Percentiles rank a stretch among this genome's conserved stretches.
These are phyloP conservation scores for Noccaea bulbosa DNA, from an alignment of 345 rosid species.

Conservation along the genomic window DNA sequence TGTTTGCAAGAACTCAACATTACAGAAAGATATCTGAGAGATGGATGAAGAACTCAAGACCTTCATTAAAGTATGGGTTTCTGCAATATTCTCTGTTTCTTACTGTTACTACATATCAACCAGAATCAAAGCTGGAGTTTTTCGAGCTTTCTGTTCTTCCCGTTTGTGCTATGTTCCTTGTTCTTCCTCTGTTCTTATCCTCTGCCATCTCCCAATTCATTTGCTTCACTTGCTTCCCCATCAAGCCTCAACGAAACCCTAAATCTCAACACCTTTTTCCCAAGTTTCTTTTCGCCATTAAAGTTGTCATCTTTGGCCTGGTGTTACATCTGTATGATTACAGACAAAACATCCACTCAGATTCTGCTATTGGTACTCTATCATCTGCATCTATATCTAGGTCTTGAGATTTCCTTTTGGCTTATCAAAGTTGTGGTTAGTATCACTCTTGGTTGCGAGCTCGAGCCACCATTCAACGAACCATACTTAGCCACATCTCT, in stretches of 20 bases:
- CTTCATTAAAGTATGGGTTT: constrained; percentile 7
- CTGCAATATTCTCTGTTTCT: not conserved
- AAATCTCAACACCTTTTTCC: constrained; percentile 14
- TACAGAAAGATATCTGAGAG: not conserved
- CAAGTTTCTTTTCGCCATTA: constrained; percentile 36
- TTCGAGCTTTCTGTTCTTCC: constrained; percentile 48
- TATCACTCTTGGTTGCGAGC: constrained; percentile 30
- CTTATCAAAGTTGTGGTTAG: not conserved
- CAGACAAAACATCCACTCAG: constrained; percentile 11
- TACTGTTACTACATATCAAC: constrained; percentile 24
- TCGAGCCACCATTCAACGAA: constrained; percentile 47
- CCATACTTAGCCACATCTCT: constrained; percentile 66
- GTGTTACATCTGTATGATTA: constrained; percentile 20
- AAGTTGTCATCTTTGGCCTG: constrained; percentile 32
- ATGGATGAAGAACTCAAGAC: constrained; percentile 30
- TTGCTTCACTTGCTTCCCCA: constrained; percentile 46
- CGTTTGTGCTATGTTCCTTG: constrained; percentile 44
- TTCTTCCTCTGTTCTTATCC: constrained; percentile 50
- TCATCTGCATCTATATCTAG: constrained; percentile 34
- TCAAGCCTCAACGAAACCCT: constrained; percentile 47
- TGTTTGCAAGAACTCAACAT: too few species aligned
- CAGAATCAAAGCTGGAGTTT: constrained; percentile 12
- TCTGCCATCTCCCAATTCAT: constrained; percentile 43
- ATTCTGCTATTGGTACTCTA: constrained; percentile 4
- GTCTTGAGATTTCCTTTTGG: constrained; percentile 42